Evolutionary conservation across 257 asterid species (phyloP).

Genomic region (Nicotiana otophora): DNA sequence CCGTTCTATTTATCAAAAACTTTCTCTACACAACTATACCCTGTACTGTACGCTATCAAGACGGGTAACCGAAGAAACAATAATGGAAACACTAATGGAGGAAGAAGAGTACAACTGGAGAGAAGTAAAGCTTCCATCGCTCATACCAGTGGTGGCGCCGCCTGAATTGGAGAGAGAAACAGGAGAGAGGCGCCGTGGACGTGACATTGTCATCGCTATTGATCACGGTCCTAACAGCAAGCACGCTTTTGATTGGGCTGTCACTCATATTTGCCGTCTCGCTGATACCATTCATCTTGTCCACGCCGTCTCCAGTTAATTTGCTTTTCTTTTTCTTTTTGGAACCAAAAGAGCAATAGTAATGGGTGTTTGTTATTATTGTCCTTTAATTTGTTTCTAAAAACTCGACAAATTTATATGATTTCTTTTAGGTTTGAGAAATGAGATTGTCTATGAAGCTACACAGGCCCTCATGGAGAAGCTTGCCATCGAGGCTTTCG

Average conservation of each 20-base stretch:
- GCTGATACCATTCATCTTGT: slow-evolving; percentile 85
- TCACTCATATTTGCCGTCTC: slow-evolving; percentile 83
- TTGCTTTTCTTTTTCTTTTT: not conserved
- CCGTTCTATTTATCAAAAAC: too few species aligned
- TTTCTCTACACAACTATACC: too few species aligned
- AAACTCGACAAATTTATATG: not conserved
- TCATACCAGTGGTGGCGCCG: slow-evolving; percentile 49
- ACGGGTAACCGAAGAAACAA: not conserved
- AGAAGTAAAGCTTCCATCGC: slow-evolving; percentile 61
- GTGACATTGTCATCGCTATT: slow-evolving; percentile 69
- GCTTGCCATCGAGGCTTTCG: slow-evolving; percentile 74
- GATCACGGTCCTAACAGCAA: slow-evolving; percentile 95
- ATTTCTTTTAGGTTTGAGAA: slow-evolving; percentile 34
- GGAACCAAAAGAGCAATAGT: too few species aligned
- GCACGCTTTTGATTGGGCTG: slow-evolving; percentile 94
- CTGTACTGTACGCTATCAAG: too few species aligned
- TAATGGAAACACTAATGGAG: slow-evolving; percentile 68
- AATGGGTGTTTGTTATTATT: too few species aligned
- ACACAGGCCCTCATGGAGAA: slow-evolving; percentile 27
- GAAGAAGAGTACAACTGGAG: slow-evolving; percentile 83
- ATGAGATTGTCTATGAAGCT: slow-evolving; percentile 55
- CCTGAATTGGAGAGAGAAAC: slow-evolving; percentile 75
- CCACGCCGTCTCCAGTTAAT: slow-evolving; percentile 68
- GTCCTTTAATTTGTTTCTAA: not conserved
- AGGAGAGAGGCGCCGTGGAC: slow-evolving; percentile 87